These are phyloP conservation scores for Diplodia seriata DNA, from an alignment of 2,329 filamentous ascomycete species.

Conservation along the genomic window DNA sequence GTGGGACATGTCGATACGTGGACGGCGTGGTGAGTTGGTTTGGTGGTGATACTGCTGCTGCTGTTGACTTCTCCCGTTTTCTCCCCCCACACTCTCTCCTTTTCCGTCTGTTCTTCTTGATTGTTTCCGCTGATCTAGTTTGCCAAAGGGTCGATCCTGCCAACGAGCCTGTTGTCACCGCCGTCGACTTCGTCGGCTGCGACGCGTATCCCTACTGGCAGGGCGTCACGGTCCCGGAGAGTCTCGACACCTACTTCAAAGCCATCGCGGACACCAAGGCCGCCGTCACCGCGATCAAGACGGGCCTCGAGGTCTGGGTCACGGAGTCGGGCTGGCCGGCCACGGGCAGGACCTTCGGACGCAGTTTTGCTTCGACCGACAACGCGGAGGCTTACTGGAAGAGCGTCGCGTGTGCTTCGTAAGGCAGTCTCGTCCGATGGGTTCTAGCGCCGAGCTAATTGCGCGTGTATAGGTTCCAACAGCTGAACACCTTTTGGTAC, in stretches of 20 bases:
- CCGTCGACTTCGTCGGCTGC: slow-evolving; percentile 47
- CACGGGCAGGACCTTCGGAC: slow-evolving; percentile 30
- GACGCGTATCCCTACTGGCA: slow-evolving; percentile 51
- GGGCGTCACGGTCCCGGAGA: slow-evolving; percentile 41
- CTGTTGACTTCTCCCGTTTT: slow-evolving; percentile 32
- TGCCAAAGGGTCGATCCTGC: slow-evolving; percentile 58
- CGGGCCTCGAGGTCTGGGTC: slow-evolving; percentile 44
- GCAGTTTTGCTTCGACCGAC: slow-evolving; percentile 4
- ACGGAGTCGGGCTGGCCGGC: slow-evolving; percentile 40
- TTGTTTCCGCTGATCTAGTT: slow-evolving; percentile 70
- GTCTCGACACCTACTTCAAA: slow-evolving; percentile 42
- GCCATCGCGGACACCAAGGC: slow-evolving; percentile 42
- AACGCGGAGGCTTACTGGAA: slow-evolving; percentile 34
- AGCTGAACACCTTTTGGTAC: slow-evolving; percentile 74
- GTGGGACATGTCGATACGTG: slow-evolving; percentile 50
- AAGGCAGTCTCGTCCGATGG: background rate
- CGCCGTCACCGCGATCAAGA: slow-evolving; percentile 42
- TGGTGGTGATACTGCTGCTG: no score
- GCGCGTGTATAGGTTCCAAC: slow-evolving; percentile 60
- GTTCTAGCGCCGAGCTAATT: slow-evolving; percentile 26
- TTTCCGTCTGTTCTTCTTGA: background rate
- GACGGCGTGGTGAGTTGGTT: slow-evolving; percentile 45
- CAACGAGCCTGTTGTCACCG: slow-evolving; percentile 46
- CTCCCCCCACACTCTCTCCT: slow-evolving; percentile 44
- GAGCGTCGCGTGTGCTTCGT: slow-evolving; percentile 61